phyloP scores from a whole-genome alignment of 2,329 filamentous ascomycete genomes.

The Pseudopyrenochaeta lycopersici region DNA sequence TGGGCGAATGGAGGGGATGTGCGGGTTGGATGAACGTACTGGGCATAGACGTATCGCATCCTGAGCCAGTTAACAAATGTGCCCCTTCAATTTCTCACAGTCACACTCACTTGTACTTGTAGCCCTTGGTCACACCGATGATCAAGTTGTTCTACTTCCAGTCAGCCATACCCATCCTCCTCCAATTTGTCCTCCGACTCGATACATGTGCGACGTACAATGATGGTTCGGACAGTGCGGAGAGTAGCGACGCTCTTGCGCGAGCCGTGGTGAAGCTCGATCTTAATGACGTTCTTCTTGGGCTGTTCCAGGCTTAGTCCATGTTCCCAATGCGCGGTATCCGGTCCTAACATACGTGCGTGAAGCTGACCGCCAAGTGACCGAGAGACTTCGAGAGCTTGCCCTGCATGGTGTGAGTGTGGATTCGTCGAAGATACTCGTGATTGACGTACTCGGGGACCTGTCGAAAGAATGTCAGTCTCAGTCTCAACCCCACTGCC shows the following conservation, averaged over 20 bases:
- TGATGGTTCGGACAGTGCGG: slow-evolving; percentile 95
- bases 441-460: slow-evolving; percentile 41
- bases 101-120: slow-evolving; percentile 84
- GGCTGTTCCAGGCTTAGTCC: slow-evolving; percentile 55
- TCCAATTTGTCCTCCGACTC: not conserved
- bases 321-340: slow-evolving; percentile 1
- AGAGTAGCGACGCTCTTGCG: slow-evolving; percentile 98
- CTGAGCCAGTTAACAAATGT: slow-evolving; percentile 21
- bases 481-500: slow-evolving; percentile 23
- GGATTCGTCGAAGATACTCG: slow-evolving; percentile 11
- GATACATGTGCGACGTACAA: slow-evolving; percentile 58
- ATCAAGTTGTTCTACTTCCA: slow-evolving; percentile 82
- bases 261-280: slow-evolving; percentile 97
- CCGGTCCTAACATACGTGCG: slow-evolving; percentile 58
- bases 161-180: slow-evolving; percentile 28
- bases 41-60: slow-evolving; percentile 99
- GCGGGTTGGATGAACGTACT: slow-evolving; percentile 53
- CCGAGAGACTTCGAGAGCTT: slow-evolving; percentile 97
- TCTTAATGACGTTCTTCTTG: slow-evolving; percentile 86
- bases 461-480: slow-evolving; percentile 25
- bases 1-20: not conserved
- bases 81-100: not conserved
- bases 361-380: slow-evolving; percentile 97
- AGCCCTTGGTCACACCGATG: slow-evolving; percentile 97
- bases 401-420: slow-evolving; percentile 62